These are phyloP conservation scores for Amylostereum chailletii DNA, from an alignment of 1,284 basidiomycete genomes.

Conservation along the genomic window DNA sequence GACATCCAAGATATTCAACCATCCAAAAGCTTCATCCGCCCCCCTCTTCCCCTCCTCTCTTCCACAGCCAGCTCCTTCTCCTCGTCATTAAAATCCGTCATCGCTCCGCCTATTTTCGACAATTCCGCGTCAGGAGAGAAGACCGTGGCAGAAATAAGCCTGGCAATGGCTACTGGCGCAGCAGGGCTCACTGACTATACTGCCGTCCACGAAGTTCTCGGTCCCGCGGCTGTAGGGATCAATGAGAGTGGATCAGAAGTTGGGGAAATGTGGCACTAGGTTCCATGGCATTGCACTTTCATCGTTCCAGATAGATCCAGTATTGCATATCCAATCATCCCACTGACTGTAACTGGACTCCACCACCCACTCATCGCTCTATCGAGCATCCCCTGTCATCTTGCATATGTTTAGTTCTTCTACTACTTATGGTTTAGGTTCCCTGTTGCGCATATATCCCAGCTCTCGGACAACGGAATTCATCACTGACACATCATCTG, in stretches of 20 bases:
- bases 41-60: conserved; percentile 21
- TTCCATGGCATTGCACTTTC: too few species aligned
- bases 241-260: conserved; percentile 36
- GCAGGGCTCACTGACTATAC: conserved; percentile 57
- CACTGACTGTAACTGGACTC: too few species aligned
- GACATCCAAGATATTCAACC: conserved; percentile 21
- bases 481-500: too few species aligned
- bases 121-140: conserved; percentile 32
- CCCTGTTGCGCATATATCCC: too few species aligned
- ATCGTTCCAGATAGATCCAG: too few species aligned
- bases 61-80: conserved; percentile 14
- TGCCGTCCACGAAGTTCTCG: conserved; percentile 36
- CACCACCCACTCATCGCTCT: too few species aligned
- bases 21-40: conserved; percentile 7
- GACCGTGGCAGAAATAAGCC: conserved; percentile 49
- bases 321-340: too few species aligned
- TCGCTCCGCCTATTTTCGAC: conserved; percentile 12
- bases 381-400: too few species aligned
- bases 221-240: conserved; percentile 22
- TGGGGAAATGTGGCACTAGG: conserved; percentile 58
- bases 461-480: too few species aligned
- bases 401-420: too few species aligned
- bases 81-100: conserved; percentile 12
- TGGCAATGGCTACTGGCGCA: conserved; percentile 65
- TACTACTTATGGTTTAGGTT: too few species aligned